phyloP scores from a whole-genome alignment of 495 filamentous ascomycete species.

The Lophiotrema nucula region DNA sequence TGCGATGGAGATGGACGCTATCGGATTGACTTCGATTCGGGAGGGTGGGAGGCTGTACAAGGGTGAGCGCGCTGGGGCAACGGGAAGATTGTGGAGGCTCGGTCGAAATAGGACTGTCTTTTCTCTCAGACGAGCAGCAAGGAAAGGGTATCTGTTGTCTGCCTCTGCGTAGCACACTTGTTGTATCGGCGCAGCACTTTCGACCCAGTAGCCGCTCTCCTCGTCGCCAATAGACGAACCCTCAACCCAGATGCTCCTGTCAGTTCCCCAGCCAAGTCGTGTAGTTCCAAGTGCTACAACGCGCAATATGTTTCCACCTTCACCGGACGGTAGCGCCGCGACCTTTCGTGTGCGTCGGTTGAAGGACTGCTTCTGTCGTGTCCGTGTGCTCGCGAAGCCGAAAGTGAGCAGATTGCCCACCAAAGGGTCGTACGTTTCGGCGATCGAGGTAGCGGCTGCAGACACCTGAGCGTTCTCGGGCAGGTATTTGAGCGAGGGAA shows the following conservation, averaged over 20 bases:
- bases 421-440: slow-evolving; percentile 34
- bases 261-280: slow-evolving; percentile 48
- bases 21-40: slow-evolving; percentile 60
- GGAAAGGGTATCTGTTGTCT: slow-evolving; percentile 24
- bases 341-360: slow-evolving; percentile 33
- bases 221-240: slow-evolving; percentile 35
- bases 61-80: background rate
- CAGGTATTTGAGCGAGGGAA: slow-evolving; percentile 29
- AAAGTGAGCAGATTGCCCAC: slow-evolving; percentile 37
- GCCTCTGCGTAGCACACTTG: slow-evolving; percentile 60
- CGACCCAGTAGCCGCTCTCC: slow-evolving; percentile 56
- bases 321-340: slow-evolving; percentile 51
- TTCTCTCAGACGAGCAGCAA: slow-evolving; percentile 35
- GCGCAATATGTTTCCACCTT: slow-evolving; percentile 52
- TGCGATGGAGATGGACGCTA: slow-evolving; percentile 54
- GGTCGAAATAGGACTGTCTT: slow-evolving; percentile 38
- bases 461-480: slow-evolving; percentile 31
- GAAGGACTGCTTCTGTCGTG: background rate
- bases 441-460: slow-evolving; percentile 28
- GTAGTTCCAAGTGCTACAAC: slow-evolving; percentile 46
- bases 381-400: slow-evolving; percentile 13
- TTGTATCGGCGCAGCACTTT: slow-evolving; percentile 58
- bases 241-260: slow-evolving; percentile 42
- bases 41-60: slow-evolving; percentile 42
- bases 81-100: background rate